These are phyloP conservation scores for Polygonum aviculare DNA, from an alignment of 148 eudicot genomes.

Conservation along the genomic window DNA sequence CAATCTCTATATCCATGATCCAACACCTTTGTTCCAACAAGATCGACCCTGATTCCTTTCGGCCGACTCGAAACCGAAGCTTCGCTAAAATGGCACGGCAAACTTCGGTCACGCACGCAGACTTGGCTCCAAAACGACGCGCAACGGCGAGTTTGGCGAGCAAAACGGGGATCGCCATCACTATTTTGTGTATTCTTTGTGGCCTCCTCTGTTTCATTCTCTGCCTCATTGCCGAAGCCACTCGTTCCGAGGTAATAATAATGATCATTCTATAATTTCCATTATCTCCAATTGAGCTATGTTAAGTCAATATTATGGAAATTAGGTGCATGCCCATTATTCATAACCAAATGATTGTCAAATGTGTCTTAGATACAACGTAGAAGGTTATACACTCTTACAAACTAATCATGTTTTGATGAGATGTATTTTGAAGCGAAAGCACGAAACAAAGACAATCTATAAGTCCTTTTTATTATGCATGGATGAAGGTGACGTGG, in stretches of 20 bases:
- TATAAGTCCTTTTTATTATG: neutral
- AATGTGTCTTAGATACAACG: no score
- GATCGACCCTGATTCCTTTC: neutral
- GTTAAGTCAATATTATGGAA: no score
- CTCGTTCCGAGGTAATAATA: slow-evolving; percentile 35
- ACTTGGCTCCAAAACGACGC: slow-evolving; percentile 27
- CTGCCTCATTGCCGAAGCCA: slow-evolving; percentile 47
- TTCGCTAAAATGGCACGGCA: slow-evolving; percentile 14
- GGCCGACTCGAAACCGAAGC: no score
- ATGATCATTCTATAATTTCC: neutral
- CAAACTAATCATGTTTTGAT: no score
- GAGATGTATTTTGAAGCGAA: no score
- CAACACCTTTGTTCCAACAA: neutral
- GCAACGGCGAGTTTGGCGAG: slow-evolving; percentile 19
- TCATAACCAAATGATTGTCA: neutral
- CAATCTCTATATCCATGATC: neutral
- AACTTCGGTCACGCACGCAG: slow-evolving; percentile 31
- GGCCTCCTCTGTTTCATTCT: slow-evolving; percentile 43
- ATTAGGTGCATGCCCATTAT: no score
- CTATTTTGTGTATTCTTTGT: slow-evolving; percentile 31
- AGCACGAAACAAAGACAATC: no score
- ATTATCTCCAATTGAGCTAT: no score
- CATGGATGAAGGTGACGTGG: slow-evolving; percentile 27
- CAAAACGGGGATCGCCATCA: slow-evolving; percentile 34
- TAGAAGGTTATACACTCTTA: no score